These are phyloP conservation scores for Pleurotus cornucopiae DNA, from an alignment of 768 basidiomycete genomes.

Conservation along the genomic window DNA sequence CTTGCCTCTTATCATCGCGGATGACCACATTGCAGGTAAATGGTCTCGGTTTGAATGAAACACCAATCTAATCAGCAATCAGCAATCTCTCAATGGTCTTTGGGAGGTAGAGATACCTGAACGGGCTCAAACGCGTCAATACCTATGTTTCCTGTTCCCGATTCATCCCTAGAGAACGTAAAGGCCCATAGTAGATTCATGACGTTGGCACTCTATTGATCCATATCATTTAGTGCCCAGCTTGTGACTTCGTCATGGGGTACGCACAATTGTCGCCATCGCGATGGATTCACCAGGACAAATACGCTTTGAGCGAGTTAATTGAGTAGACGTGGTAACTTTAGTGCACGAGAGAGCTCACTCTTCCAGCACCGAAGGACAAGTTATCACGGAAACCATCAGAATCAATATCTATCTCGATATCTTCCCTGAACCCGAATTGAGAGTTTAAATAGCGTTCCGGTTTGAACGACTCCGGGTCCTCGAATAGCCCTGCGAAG, in stretches of 20 bases:
- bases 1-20: background rate
- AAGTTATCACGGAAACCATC: constrained; percentile 2
- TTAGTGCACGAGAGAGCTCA: background rate
- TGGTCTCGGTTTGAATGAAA: background rate
- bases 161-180: background rate
- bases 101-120: background rate
- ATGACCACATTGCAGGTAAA: constrained; percentile 1
- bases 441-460: background rate
- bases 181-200: background rate
- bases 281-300: background rate
- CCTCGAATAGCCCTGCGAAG: background rate
- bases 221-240: too few species aligned
- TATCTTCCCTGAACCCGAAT: background rate
- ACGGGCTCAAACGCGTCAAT: background rate
- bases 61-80: background rate
- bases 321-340: background rate
- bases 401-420: background rate
- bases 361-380: background rate
- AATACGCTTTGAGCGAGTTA: background rate
- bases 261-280: background rate
- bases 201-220: background rate
- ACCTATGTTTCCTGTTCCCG: background rate
- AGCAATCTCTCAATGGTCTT: background rate
- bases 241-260: background rate
- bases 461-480: constrained; percentile 1